Evolutionary conservation across 306 rosid genomes (phyloP), one percentile per base, ranked within the genome.

Genomic region (Arachis stenosperma): DNA sequence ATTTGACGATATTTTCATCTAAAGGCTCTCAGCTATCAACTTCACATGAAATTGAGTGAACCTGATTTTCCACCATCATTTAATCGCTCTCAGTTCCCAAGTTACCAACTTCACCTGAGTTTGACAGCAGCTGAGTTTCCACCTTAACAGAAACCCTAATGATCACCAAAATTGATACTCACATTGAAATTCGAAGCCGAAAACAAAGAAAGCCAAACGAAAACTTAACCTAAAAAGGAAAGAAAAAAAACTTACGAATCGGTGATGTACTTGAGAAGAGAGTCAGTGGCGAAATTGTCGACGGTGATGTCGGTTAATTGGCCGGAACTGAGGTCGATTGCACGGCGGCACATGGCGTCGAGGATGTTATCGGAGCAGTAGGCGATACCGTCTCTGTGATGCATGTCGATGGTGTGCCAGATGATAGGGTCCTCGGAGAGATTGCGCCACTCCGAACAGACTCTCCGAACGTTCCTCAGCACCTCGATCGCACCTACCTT

Each of bases 321-420:
- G 3, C 93, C 93, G 8, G 70, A 56, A 59, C 96, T 90, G 12
- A 63, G 84, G 13, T 88, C 85, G 52, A 90, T 27, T 5, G 87
- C 88, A 50, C 65, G 81, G 62, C 69, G 77, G 66, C 96, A 90
- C 76, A 88, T 41, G 13, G n/a, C 2, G 42, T 33, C 80, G 61
- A 79, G 75, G 27, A 72, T 48, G 60, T 52, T 44, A 0, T n/a
- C 39, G 46, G 27, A 37, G 13, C 27, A 22, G 27, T 22, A 22
- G 27, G 27, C 27, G 27, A 22, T 22, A 22, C 27, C 27, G 27
- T 22, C 1, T 15, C 13, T 6, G 6, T 54, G 8, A 63, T 9
- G 55, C 89, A 90, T 85, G 69, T 84, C 83, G 61, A 90, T 65
- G 54, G 67, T 27, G 67, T 86, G 86, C 90, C 88, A 88, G 40